Percentiles rank a stretch among this genome's conserved stretches.
phyloP scores from a whole-genome alignment of 2,329 filamentous ascomycete species.

The Nemania sp. region DNA sequence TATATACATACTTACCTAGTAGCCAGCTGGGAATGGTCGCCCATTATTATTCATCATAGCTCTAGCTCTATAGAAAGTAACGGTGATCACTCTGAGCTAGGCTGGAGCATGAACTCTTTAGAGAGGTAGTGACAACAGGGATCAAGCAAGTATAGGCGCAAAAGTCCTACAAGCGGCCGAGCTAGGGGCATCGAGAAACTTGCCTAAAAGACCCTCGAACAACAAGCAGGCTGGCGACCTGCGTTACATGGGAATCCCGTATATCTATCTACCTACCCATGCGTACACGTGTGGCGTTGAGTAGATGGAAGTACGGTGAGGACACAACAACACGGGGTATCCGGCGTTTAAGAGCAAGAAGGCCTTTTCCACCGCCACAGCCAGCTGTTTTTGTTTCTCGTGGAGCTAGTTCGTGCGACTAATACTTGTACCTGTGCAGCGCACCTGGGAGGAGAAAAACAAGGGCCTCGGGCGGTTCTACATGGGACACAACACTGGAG shows the following conservation, averaged over 20 bases:
- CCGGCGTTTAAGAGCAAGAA: constrained; percentile 12
- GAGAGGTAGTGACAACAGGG: background rate
- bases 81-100: background rate
- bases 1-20: constrained; percentile 1
- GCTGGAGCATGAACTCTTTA: background rate
- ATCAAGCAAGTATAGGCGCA: background rate
- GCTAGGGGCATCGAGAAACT: constrained; percentile 1
- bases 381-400: constrained; percentile 19
- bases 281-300: background rate
- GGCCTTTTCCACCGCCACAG: constrained; percentile 26
- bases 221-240: constrained; percentile 25
- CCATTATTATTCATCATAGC: background rate
- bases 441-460: background rate
- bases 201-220: constrained; percentile 1
- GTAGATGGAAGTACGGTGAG: background rate
- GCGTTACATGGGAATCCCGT: constrained; percentile 26
- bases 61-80: constrained; percentile 8
- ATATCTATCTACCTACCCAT: too few relatives aligned
- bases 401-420: constrained; percentile 22
- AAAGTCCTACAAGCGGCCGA: background rate
- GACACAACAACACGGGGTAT: constrained; percentile 1
- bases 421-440: constrained; percentile 9
- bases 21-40: constrained; percentile 4
- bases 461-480: background rate
- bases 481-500: background rate